phyloP scores from a whole-genome alignment of 257 asterid genomes.

The Jacaranda copaia region DNA sequence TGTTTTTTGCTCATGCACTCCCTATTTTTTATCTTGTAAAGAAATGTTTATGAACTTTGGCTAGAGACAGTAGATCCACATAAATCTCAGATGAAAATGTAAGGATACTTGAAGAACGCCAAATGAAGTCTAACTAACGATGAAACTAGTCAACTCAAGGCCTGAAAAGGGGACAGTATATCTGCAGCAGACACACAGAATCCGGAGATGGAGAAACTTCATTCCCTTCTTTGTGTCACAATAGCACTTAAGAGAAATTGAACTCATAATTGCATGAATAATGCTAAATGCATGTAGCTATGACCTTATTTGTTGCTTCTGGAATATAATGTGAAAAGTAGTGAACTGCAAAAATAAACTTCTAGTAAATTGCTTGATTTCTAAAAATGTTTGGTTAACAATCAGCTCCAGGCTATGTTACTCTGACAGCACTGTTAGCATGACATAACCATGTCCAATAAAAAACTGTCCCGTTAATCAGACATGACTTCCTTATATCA shows the following conservation, averaged over 20 bases:
- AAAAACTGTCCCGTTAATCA: neutral
- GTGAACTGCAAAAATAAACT: conserved; percentile 21
- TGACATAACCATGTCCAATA: neutral
- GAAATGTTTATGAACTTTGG: neutral
- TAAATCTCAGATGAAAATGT: neutral
- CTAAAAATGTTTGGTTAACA: neutral
- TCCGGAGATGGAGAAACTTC: too few species aligned
- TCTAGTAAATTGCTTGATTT: conserved; percentile 5
- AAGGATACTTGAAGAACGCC: neutral
- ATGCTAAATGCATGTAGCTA: too few species aligned
- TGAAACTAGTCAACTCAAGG: neutral
- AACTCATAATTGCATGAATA: too few species aligned
- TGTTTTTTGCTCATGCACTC: neutral
- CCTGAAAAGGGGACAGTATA: neutral
- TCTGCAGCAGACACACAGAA: too few species aligned
- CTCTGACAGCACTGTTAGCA: neutral
- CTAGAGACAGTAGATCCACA: neutral
- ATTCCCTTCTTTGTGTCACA: too few species aligned
- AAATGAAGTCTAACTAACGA: neutral
- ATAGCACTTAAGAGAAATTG: too few species aligned
- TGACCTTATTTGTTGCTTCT: too few species aligned
- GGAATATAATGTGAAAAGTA: neutral
- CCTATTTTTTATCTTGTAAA: neutral
- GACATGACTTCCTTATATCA: neutral
- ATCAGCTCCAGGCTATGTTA: conserved; percentile 16